These are phyloP conservation scores for Acmispon strigosus DNA, from an alignment of 306 rosid genomes.

Conservation along the genomic window DNA sequence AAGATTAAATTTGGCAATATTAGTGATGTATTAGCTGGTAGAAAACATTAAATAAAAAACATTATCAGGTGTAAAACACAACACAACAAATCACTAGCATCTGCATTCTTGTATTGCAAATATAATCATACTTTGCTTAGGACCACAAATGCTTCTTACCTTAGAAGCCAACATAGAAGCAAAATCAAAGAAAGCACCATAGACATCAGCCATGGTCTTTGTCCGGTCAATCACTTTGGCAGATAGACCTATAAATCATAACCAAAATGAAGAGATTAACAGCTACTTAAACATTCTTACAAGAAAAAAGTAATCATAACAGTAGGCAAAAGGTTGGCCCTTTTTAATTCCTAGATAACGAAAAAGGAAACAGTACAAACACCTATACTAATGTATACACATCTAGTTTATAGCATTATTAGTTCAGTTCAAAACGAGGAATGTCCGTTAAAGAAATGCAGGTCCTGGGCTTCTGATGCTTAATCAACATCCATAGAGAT, in stretches of 20 bases:
- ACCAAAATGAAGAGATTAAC: slow-evolving; percentile 14
- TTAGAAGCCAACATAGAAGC: slow-evolving; percentile 63
- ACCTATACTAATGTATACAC: neutral
- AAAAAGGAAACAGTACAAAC: neutral
- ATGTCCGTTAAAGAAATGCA: neutral
- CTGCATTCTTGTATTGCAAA: slow-evolving; percentile 3
- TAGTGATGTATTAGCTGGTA: neutral
- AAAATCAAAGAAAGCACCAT: slow-evolving; percentile 88
- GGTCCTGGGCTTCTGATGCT: neutral
- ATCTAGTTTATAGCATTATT: neutral
- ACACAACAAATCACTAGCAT: neutral
- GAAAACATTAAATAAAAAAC: neutral
- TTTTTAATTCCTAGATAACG: neutral
- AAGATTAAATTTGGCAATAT: neutral
- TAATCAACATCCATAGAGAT: neutral
- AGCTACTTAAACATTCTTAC: neutral
- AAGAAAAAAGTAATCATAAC: neutral
- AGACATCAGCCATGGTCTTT: slow-evolving; percentile 77
- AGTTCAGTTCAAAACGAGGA: slow-evolving; percentile 2
- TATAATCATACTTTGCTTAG: slow-evolving; percentile 8
- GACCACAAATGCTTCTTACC: slow-evolving; percentile 42
- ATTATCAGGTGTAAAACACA: neutral
- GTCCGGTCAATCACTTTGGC: slow-evolving; percentile 90
- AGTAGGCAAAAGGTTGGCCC: neutral
- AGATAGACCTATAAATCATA: slow-evolving; percentile 67